Conservation (phyloP, 2,329 filamentous ascomycete species). For the Phyllosticta citribraziliensis region DNA sequence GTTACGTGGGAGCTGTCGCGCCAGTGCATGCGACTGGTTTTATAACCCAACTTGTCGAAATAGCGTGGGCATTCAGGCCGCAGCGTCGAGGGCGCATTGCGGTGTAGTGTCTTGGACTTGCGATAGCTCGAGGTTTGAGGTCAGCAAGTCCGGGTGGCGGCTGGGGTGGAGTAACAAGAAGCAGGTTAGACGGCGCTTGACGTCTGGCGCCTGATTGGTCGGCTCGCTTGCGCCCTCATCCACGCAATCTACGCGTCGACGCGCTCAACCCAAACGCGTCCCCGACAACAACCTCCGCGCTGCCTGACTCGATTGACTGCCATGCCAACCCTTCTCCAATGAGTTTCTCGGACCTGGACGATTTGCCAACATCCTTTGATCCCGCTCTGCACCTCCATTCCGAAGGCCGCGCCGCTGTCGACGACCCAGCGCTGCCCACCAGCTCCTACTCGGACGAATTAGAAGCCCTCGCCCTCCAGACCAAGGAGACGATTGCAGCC, state of each 20-base stretch:
- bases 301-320: not conserved
- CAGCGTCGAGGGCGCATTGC: conserved; percentile 1
- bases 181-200: not conserved
- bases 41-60: not conserved
- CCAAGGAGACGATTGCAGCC: conserved; percentile 30
- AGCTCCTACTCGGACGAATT: conserved; percentile 37
- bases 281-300: not conserved
- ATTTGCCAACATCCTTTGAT: conserved; percentile 38
- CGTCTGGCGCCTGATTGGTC: not conserved
- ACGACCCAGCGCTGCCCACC: conserved; percentile 14
- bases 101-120: conserved; percentile 3
- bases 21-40: conserved; percentile 11
- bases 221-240: not conserved
- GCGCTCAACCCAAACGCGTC: not conserved
- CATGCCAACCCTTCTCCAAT: conserved; percentile 33
- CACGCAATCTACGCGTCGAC: conserved; percentile 1
- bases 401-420: conserved; percentile 23
- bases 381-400: conserved; percentile 41
- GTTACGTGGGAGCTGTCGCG: conserved; percentile 11
- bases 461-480: conserved; percentile 33
- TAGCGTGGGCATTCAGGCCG: not conserved
- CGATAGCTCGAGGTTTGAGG: not conserved
- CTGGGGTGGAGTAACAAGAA: not conserved
- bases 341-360: not conserved
- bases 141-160: not conserved